Percentiles rank a stretch among this genome's conserved stretches.
Evolutionary conservation across 1,284 basidiomycete species (phyloP).

Genomic region (Anthracocystis setariae): DNA sequence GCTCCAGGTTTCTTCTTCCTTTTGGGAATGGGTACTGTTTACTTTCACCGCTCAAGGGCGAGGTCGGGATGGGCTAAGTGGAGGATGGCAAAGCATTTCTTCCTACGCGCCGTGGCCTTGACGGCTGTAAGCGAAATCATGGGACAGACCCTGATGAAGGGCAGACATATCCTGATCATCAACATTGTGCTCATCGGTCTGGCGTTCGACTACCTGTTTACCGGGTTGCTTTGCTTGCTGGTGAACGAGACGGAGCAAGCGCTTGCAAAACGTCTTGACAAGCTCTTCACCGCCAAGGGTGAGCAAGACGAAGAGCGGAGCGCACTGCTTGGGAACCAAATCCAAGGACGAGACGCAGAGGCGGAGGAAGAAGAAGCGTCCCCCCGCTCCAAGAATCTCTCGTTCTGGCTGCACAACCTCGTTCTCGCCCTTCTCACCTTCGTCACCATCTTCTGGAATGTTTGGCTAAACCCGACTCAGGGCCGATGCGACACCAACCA

Average conservation of each 20-base stretch:
- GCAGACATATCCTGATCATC: conserved; percentile 18
- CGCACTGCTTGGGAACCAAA: background rate
- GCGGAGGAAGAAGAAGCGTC: conserved; percentile 8
- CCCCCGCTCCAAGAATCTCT: conserved; percentile 4
- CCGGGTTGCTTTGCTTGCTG: conserved; percentile 34
- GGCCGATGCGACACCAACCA: conserved; percentile 25
- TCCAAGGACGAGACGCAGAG: background rate
- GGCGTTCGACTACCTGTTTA: conserved; percentile 49
- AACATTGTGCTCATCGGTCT: conserved; percentile 53
- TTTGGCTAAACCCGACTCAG: conserved; percentile 41
- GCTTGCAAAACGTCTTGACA: conserved; percentile 16
- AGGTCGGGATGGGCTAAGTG: conserved; percentile 25
- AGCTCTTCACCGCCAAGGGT: background rate
- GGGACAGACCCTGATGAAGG: conserved; percentile 22
- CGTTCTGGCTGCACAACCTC: conserved; percentile 44
- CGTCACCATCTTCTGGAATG: conserved; percentile 46
- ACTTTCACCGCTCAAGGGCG: conserved; percentile 35
- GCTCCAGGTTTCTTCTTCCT: conserved; percentile 55
- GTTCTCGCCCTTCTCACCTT: conserved; percentile 26
- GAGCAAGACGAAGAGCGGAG: background rate
- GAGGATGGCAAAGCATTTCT: conserved; percentile 31
- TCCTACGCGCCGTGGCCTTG: conserved; percentile 31
- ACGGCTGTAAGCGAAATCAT: conserved; percentile 43
- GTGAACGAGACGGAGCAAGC: conserved; percentile 20
- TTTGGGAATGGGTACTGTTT: conserved; percentile 55